phyloP scores from a whole-genome alignment of 805 yeast genomes.

The Starmerella roubikii region DNA sequence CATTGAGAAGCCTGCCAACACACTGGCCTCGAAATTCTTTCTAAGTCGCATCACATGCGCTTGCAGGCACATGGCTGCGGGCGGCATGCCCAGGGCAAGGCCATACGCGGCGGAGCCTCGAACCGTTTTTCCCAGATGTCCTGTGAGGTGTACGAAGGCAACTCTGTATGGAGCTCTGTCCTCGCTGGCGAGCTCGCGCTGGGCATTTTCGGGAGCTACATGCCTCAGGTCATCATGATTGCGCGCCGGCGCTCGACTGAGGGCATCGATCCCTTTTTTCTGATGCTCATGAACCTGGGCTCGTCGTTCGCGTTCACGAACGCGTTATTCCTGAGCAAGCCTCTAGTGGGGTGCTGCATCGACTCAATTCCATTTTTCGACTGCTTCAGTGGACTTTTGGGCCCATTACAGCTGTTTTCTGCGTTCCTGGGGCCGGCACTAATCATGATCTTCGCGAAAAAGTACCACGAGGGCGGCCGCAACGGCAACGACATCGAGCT shows the following conservation, averaged over 20 bases:
- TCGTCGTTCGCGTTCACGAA: constrained; percentile 58
- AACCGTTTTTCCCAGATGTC: constrained; percentile 11
- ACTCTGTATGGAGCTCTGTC: constrained; percentile 30
- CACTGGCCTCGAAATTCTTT: no score
- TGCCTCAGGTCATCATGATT: constrained; percentile 62
- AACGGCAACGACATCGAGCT: constrained; percentile 29
- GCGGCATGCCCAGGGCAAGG: no score
- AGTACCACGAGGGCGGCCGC: constrained; percentile 16
- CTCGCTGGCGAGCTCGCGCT: constrained; percentile 42
- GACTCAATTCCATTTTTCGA: constrained; percentile 13
- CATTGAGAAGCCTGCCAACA: no score
- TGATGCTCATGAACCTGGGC: constrained; percentile 52
- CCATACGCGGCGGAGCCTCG: no score
- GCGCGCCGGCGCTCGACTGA: constrained; percentile 48
- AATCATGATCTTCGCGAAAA: constrained; percentile 21
- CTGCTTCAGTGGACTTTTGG: constrained; percentile 21
- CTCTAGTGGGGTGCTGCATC: constrained; percentile 50
- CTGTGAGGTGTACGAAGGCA: constrained; percentile 14
- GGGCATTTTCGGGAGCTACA: constrained; percentile 57
- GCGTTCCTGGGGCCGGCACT: constrained; percentile 18
- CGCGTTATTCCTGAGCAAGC: constrained; percentile 44
- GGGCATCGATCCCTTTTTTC: constrained; percentile 62
- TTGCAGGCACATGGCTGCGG: no score
- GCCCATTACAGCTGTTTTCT: constrained; percentile 19
- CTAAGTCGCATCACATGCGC: no score